Percentiles rank a stretch among this genome's conserved stretches.
phyloP scores from a whole-genome alignment of 2,329 filamentous ascomycete species.

The Ceratocystis diversiconidia region DNA sequence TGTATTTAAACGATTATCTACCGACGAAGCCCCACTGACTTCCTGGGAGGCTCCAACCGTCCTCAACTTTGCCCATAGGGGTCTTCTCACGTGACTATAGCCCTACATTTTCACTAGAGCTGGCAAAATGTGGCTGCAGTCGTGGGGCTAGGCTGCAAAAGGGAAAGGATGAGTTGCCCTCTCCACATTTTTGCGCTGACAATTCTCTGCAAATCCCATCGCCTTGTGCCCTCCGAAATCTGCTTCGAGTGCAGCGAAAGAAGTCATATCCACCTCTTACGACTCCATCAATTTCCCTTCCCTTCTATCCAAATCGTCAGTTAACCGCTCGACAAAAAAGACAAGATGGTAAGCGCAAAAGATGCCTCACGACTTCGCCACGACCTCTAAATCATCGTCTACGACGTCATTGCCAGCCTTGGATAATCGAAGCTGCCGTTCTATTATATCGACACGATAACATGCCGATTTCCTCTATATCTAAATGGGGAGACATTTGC shows the following conservation, averaged over 20 bases:
- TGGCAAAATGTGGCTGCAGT: slow-evolving; percentile 4
- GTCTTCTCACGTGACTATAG: slow-evolving; percentile 9
- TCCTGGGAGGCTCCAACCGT: not conserved
- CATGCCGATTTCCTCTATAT: not conserved
- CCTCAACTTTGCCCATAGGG: not conserved
- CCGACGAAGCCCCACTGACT: not conserved
- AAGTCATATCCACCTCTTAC: slow-evolving; percentile 18
- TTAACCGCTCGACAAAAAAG: slow-evolving; percentile 24
- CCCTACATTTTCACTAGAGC: slow-evolving; percentile 15
- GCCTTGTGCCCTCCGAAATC: slow-evolving; percentile 18
- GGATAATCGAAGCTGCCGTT: not conserved
- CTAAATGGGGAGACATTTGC: not conserved
- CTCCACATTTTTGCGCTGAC: slow-evolving; percentile 15
- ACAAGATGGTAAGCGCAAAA: slow-evolving; percentile 53
- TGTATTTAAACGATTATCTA: not conserved
- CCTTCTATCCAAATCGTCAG: slow-evolving; percentile 17
- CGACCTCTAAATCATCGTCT: slow-evolving; percentile 3
- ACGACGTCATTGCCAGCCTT: slow-evolving; percentile 12
- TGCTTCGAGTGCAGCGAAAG: slow-evolving; percentile 16
- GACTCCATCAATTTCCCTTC: slow-evolving; percentile 17
- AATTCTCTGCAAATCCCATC: slow-evolving; percentile 12
- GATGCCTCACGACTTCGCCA: not conserved
- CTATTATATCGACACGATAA: not conserved
- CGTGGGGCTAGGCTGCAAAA: slow-evolving; percentile 5
- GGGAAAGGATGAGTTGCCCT: slow-evolving; percentile 12